These are phyloP conservation scores for Ascomycota sp. DNA, from an alignment of 2,329 filamentous ascomycete species.

Conservation along the genomic window DNA sequence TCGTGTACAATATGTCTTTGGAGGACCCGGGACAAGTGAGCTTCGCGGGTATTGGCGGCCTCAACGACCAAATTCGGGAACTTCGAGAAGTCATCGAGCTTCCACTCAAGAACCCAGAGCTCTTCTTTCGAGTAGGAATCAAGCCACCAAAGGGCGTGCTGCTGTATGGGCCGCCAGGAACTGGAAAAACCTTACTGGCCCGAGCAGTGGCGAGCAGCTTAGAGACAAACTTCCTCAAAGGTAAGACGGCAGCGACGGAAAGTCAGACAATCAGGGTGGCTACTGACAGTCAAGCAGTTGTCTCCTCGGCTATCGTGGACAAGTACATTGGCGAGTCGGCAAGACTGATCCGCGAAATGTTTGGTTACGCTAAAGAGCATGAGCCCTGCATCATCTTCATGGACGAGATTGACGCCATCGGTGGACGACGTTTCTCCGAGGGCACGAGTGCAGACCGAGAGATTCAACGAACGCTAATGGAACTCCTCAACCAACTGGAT, in stretches of 20 bases:
- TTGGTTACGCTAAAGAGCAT: slow-evolving; percentile 97
- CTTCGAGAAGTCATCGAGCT: slow-evolving; percentile 93
- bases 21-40: slow-evolving; percentile 95
- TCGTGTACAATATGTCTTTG: slow-evolving; percentile 99
- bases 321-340: slow-evolving; percentile 99
- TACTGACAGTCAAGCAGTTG: slow-evolving; percentile 36
- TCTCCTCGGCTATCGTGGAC: slow-evolving; percentile 96
- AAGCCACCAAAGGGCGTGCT: slow-evolving; percentile 96
- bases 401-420: slow-evolving; percentile 99
- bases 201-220: slow-evolving; percentile 88
- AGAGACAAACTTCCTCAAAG: slow-evolving; percentile 96
- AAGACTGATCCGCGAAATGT: slow-evolving; percentile 95
- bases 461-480: slow-evolving; percentile 96
- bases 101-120: slow-evolving; percentile 93
- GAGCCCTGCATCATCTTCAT: slow-evolving; percentile 99
- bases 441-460: slow-evolving; percentile 94
- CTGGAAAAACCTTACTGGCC: slow-evolving; percentile 86
- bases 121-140: slow-evolving; percentile 92
- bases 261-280: not conserved
- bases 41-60: slow-evolving; percentile 89
- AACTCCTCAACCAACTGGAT: slow-evolving; percentile 93
- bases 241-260: slow-evolving; percentile 20
- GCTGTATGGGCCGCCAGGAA: slow-evolving; percentile 88
- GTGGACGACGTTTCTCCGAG: slow-evolving; percentile 87
- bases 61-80: slow-evolving; percentile 97